phyloP scores from a whole-genome alignment of 768 basidiomycete genomes.

The Phanerochaete sordida region DNA sequence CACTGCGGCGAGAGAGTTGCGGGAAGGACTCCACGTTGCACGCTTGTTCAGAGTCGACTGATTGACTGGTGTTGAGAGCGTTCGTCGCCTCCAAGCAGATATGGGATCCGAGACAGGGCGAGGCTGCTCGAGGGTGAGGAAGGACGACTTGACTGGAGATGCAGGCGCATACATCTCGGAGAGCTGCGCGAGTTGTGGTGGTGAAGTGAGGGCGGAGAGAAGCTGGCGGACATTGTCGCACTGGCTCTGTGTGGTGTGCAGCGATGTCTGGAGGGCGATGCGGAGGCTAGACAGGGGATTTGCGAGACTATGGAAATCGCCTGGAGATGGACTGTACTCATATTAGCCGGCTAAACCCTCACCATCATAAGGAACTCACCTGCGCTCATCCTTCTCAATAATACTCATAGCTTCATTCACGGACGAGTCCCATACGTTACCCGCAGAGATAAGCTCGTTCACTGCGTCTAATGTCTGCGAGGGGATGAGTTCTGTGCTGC shows the following conservation, averaged over 20 bases:
- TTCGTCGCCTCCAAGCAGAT: conserved; percentile 16
- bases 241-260: conserved; percentile 74
- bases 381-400: conserved; percentile 69
- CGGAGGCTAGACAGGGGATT: conserved; percentile 53
- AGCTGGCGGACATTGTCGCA: conserved; percentile 81
- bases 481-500: not conserved
- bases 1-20: conserved; percentile 45
- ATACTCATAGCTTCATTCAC: conserved; percentile 64
- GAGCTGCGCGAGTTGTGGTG: conserved; percentile 69
- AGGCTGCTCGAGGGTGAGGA: conserved; percentile 27
- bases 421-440: conserved; percentile 69
- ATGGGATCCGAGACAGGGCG: conserved; percentile 42
- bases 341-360: not conserved
- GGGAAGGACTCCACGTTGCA: conserved; percentile 75
- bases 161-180: conserved; percentile 89
- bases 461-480: conserved; percentile 61
- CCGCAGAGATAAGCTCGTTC: conserved; percentile 63
- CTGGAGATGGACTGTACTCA: conserved; percentile 20
- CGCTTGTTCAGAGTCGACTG: conserved; percentile 41
- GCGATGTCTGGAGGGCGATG: conserved; percentile 66
- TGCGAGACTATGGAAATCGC: conserved; percentile 34
- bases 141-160: conserved; percentile 42
- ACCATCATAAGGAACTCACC: conserved; percentile 34
- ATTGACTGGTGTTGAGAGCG: conserved; percentile 25
- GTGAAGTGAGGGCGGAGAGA: conserved; percentile 71